A percentile compares a stretch with the other conserved stretches of the same genome.
These are phyloP conservation scores for Pythium coloratum DNA, from an alignment of 352 stramenopile species.

Conservation along the genomic window DNA sequence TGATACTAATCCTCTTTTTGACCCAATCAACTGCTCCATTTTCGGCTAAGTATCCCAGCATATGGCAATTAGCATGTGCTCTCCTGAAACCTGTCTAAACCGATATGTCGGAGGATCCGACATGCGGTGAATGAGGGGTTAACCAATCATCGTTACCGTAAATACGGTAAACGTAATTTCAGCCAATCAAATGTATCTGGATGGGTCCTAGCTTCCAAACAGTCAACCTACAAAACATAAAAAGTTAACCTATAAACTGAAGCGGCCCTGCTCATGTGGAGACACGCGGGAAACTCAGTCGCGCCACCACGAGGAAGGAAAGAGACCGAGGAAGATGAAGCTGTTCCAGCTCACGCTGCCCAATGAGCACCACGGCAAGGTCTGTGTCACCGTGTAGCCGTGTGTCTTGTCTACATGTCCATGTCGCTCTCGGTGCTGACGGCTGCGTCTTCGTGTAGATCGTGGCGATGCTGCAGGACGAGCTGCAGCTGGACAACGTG, in stretches of 20 bases:
- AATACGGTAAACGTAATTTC: slow-evolving; percentile 1
- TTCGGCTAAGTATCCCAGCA: no score
- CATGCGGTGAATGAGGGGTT: no score
- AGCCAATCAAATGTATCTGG: slow-evolving; percentile 8
- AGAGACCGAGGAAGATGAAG: slow-evolving; percentile 56
- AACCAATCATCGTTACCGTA: not conserved
- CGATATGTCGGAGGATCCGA: no score
- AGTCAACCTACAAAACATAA: not conserved
- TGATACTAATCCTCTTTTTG: no score
- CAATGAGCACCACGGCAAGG: slow-evolving; percentile 81
- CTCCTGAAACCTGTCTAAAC: no score
- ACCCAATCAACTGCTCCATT: no score
- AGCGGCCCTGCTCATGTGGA: not conserved
- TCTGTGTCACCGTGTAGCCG: slow-evolving; percentile 1
- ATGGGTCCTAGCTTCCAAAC: no score
- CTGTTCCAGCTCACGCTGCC: slow-evolving; percentile 88
- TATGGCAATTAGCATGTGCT: no score
- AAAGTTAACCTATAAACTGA: not conserved
- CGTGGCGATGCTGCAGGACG: slow-evolving; percentile 78
- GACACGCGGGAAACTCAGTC: not conserved
- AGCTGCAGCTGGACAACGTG: slow-evolving; percentile 81
- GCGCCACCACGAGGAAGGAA: not conserved
- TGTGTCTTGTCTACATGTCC: not conserved
- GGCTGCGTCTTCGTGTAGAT: slow-evolving; percentile 35
- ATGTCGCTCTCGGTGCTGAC: not conserved